phyloP scores from a whole-genome alignment of 768 basidiomycete genomes.

The Leucocoprinus leucothites region DNA sequence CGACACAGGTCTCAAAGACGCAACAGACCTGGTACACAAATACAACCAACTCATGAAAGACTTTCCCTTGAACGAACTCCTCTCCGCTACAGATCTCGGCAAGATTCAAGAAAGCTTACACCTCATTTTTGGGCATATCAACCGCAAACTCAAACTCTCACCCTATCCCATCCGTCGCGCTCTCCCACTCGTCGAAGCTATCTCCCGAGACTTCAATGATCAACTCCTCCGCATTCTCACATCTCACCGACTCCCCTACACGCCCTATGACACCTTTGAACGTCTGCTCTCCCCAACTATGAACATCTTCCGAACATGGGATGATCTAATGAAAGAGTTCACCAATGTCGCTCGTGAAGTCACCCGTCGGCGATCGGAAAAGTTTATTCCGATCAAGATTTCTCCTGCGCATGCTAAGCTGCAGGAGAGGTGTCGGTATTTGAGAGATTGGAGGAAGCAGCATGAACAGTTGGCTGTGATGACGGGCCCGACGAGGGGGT shows the following conservation, averaged over 20 bases:
- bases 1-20: constrained; percentile 94
- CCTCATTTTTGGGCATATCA: constrained; percentile 90
- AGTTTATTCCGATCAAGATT: constrained; percentile 97
- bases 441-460: constrained; percentile 92
- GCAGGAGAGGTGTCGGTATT: constrained; percentile 82
- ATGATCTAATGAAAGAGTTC: constrained; percentile 88
- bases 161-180: constrained; percentile 97
- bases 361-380: constrained; percentile 82
- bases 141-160: constrained; percentile 91
- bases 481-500: constrained; percentile 91
- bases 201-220: constrained; percentile 96
- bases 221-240: constrained; percentile 88
- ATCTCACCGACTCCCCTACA: constrained; percentile 88
- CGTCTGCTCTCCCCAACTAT: constrained; percentile 72
- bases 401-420: constrained; percentile 86
- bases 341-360: constrained; percentile 92
- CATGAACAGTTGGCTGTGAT: constrained; percentile 97
- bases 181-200: constrained; percentile 95
- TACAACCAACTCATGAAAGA: constrained; percentile 99
- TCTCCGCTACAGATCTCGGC: constrained; percentile 94
- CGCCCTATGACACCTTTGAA: constrained; percentile 94
- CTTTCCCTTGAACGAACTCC: constrained; percentile 93
- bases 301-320: constrained; percentile 84
- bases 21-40: constrained; percentile 91
- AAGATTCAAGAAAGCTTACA: constrained; percentile 89